These are phyloP conservation scores for Gaertneriomyces semiglobifer DNA, from an alignment of 192 early-diverging fungal species.

Conservation along the genomic window DNA sequence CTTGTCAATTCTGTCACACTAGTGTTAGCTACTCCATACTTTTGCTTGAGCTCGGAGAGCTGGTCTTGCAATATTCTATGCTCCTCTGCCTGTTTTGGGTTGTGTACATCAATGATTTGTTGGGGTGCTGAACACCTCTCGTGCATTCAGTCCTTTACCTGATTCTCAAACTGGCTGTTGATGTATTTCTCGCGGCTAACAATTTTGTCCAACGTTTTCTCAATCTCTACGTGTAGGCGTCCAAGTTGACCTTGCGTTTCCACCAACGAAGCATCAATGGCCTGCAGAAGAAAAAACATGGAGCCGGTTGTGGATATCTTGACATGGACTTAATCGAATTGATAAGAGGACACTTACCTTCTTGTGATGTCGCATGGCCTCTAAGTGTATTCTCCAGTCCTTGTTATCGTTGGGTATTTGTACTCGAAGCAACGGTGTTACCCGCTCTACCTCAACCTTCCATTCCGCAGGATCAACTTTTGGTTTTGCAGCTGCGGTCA, in stretches of 20 bases:
- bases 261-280: constrained; percentile 37
- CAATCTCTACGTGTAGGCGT: constrained; percentile 48
- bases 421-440: constrained; percentile 49
- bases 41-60: constrained; percentile 51
- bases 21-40: constrained; percentile 43
- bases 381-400: constrained; percentile 60
- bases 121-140: background rate
- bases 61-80: constrained; percentile 51
- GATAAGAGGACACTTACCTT: constrained; percentile 25
- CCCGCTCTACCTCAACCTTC: constrained; percentile 58
- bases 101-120: constrained; percentile 11
- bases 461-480: constrained; percentile 51
- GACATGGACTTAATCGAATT: constrained; percentile 15
- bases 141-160: constrained; percentile 30
- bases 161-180: constrained; percentile 57
- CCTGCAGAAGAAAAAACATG: constrained; percentile 28
- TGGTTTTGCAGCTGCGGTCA: constrained; percentile 18
- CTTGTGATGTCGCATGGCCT: constrained; percentile 49
- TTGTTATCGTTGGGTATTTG: constrained; percentile 59
- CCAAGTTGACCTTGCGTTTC: constrained; percentile 41
- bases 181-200: constrained; percentile 58
- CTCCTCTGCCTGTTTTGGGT: constrained; percentile 42
- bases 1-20: constrained; percentile 51
- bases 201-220: constrained; percentile 56
- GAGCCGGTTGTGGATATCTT: background rate